Evolutionary conservation across 345 rosid species (phyloP).

Genomic region (Moricandia moricandioides): DNA sequence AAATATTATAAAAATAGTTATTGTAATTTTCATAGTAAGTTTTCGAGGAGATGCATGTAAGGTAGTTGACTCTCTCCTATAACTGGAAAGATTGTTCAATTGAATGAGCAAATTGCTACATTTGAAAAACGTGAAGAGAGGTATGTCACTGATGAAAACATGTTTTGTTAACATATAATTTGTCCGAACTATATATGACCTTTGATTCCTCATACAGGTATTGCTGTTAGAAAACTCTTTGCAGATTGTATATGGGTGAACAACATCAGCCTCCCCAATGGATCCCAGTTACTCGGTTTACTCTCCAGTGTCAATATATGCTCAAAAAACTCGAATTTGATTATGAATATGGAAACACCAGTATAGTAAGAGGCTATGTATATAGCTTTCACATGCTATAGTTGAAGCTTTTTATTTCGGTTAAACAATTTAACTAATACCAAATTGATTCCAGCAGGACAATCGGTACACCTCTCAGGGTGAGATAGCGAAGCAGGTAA

Average conservation of each 20-base stretch:
- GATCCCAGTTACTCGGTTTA: conserved; percentile 77
- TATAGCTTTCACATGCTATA: not conserved
- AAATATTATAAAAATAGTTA: too few relatives aligned
- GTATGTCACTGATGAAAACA: too few relatives aligned
- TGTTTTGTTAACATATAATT: too few relatives aligned
- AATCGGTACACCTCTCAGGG: conserved; percentile 65
- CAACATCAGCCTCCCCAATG: conserved; percentile 50
- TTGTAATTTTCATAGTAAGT: too few relatives aligned
- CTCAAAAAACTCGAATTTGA: conserved; percentile 93
- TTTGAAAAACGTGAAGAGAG: too few relatives aligned
- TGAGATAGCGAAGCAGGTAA: conserved; percentile 93
- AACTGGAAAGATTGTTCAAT: too few relatives aligned
- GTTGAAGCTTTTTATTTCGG: not conserved
- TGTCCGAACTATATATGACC: too few relatives aligned
- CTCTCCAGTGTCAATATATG: conserved; percentile 83
- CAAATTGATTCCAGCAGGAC: conserved; percentile 44
- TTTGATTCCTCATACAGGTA: too few relatives aligned
- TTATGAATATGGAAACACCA: conserved; percentile 83
- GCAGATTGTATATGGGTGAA: conserved; percentile 90
- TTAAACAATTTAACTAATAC: conserved; percentile 3
- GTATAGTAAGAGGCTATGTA: conserved; percentile 52
- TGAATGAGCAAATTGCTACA: too few relatives aligned
- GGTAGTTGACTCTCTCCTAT: not conserved
- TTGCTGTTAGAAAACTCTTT: not conserved
- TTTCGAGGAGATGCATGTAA: conserved; percentile 63